Evolutionary conservation across 768 basidiomycete species (phyloP), one percentile per base, ranked within the genome.

Genomic region (Collybia sordida): DNA sequence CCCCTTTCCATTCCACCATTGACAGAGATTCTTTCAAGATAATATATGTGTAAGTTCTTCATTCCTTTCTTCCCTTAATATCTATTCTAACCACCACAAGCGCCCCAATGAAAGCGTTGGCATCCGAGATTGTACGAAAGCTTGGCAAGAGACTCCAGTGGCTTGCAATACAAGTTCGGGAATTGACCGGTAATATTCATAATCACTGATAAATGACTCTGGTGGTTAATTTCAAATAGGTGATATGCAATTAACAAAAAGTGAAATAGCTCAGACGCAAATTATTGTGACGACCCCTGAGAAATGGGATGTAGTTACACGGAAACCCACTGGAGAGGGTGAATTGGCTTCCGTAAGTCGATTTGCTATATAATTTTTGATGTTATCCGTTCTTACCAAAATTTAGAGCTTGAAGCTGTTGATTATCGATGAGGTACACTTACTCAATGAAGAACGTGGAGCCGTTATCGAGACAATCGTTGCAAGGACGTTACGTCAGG

Each of bases 301-400:
- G 66, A 99, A 99, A 67, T 99, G 97, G 97, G 97, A 98, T 58
- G 97, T 99, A 0, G 97, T 99, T 2, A 99, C 97, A 7, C 75
- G 97, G 53, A 98, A 97, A 64, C 93, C 96, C 1, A 93, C 90
- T 1, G 94, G 95, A 6, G 97, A 98, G 71, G 96, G 94, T 11
- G 95, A 98, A 64, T 73, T 98, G n/a, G 91, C 91, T 27, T 88
- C 92, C 44, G 95, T 95, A 54, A 49, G 87, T 65, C 38, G 49
- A 28, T 11, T 14, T 18, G 27, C 17, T 18, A 23, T 31, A 31
- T 17, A 24, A 6, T 12, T 31, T 14, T 6, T 31, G 9, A 31
- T 3, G 14, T 31, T 6, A 31, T 22, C 22, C 46, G 44, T 22
- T 44, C 47, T 24, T 11, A 28, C 25, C 35, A 18, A n/a, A 24